Percentiles rank a stretch among this genome's conserved stretches.
These are phyloP conservation scores for Litchi chinensis DNA, from an alignment of 345 rosid species.

Conservation along the genomic window DNA sequence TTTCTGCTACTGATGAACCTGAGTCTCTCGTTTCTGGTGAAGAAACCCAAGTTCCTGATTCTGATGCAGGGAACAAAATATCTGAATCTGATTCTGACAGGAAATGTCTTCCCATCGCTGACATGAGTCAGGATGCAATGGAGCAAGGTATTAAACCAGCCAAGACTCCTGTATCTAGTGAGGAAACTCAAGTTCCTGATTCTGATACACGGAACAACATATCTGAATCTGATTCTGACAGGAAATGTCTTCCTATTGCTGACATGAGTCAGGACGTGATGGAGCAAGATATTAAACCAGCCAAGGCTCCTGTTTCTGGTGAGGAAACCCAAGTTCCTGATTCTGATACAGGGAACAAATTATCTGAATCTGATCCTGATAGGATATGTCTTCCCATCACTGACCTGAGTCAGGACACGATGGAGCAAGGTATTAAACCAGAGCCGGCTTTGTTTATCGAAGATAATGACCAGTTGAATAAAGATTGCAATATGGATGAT, in stretches of 20 bases:
- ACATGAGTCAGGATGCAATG: background rate
- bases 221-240: constrained; percentile 21
- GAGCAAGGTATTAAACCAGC: background rate
- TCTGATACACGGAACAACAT: constrained; percentile 24
- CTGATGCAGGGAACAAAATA: constrained; percentile 25
- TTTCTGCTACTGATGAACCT: constrained; percentile 21
- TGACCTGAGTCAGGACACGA: constrained; percentile 1
- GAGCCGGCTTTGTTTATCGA: constrained; percentile 3
- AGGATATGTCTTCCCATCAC: constrained; percentile 4
- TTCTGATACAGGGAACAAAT: constrained; percentile 23
- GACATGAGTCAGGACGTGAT: constrained; percentile 2
- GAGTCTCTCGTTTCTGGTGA: constrained; percentile 9
- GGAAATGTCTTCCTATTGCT: constrained; percentile 5
- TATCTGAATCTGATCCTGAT: constrained; percentile 23
- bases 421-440: constrained; percentile 10
- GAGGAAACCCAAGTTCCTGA: constrained; percentile 14
- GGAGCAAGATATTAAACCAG: constrained; percentile 7
- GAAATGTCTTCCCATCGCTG: constrained; percentile 10
- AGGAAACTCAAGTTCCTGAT: constrained; percentile 16
- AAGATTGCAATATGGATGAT: background rate
- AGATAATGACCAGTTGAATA: background rate
- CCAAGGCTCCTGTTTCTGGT: background rate
- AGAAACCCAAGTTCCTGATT: constrained; percentile 19
- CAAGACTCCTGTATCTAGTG: background rate
- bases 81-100: constrained; percentile 20